Percentiles rank a stretch among this genome's conserved stretches.
These are phyloP conservation scores for Fusarium marasasianum DNA, from an alignment of 2,329 filamentous ascomycete genomes.

Conservation along the genomic window DNA sequence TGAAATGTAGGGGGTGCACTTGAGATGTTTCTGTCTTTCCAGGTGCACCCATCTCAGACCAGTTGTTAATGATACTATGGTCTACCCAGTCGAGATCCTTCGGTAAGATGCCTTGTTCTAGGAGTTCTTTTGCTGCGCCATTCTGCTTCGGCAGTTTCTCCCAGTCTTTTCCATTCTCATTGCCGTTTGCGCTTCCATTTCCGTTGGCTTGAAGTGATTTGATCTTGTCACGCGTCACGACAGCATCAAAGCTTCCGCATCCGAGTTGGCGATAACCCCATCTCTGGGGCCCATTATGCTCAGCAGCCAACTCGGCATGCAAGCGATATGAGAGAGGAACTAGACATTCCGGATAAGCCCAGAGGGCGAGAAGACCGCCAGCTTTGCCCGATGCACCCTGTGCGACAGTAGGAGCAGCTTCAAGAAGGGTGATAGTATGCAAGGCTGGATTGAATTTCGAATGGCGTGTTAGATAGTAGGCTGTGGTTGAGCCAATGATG, in stretches of 20 bases:
- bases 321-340: constrained; percentile 87
- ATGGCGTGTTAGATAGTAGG: constrained; percentile 91
- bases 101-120: constrained; percentile 72
- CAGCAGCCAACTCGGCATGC: constrained; percentile 83
- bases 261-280: constrained; percentile 89
- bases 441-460: constrained; percentile 77
- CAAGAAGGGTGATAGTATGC: constrained; percentile 85
- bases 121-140: constrained; percentile 54
- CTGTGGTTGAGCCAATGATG: constrained; percentile 90
- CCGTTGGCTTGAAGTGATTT: constrained; percentile 43
- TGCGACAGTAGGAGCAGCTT: constrained; percentile 83
- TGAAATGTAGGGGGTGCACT: constrained; percentile 93
- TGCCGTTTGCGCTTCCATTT: not conserved
- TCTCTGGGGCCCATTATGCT: constrained; percentile 78
- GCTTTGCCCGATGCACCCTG: constrained; percentile 96
- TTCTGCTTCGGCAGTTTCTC: constrained; percentile 71
- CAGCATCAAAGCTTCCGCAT: constrained; percentile 69
- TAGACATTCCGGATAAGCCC: constrained; percentile 87
- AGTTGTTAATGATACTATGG: constrained; percentile 70
- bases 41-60: constrained; percentile 80
- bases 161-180: constrained; percentile 58
- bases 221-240: constrained; percentile 49
- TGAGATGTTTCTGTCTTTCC: constrained; percentile 84
- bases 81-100: constrained; percentile 87
- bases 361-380: constrained; percentile 86